Conservation (phyloP, 495 filamentous ascomycete genomes). For the Aspergillus steynii region DNA sequence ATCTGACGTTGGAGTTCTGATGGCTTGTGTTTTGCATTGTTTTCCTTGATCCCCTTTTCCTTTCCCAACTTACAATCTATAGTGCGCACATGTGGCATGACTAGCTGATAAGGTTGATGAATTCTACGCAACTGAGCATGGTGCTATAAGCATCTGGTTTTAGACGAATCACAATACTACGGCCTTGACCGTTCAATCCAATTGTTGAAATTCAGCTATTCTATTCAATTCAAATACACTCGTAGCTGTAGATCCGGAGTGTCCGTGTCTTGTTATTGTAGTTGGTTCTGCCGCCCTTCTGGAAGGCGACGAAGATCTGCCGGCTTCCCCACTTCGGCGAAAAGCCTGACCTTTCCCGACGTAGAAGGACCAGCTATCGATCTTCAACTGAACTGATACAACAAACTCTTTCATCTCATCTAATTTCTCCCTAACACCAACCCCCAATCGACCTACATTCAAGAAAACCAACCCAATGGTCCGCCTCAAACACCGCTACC, state of each 20-base stretch:
- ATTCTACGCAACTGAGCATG: conserved; percentile 16
- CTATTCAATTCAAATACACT: background rate
- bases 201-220: background rate
- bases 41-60: conserved; percentile 32
- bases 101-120: conserved; percentile 31
- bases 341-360: conserved; percentile 8
- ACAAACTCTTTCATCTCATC: background rate
- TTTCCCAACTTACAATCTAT: conserved; percentile 28
- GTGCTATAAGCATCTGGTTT: background rate
- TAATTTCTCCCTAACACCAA: background rate
- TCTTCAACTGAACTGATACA: too few relatives aligned
- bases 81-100: conserved; percentile 40
- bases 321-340: conserved; percentile 3
- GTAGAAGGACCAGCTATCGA: too few relatives aligned
- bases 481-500: conserved; percentile 91
- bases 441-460: background rate
- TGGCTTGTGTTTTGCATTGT: conserved; percentile 37
- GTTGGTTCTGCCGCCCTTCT: background rate
- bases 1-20: conserved; percentile 47
- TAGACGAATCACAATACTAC: background rate
- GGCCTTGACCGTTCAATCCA: background rate
- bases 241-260: background rate
- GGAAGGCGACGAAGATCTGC: background rate
- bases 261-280: too few relatives aligned
- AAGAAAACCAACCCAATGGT: conserved; percentile 63